Percentiles rank a stretch among this genome's conserved stretches.
phyloP scores from a whole-genome alignment of 1,284 basidiomycete species.

The Ceratobasidium sp. region DNA sequence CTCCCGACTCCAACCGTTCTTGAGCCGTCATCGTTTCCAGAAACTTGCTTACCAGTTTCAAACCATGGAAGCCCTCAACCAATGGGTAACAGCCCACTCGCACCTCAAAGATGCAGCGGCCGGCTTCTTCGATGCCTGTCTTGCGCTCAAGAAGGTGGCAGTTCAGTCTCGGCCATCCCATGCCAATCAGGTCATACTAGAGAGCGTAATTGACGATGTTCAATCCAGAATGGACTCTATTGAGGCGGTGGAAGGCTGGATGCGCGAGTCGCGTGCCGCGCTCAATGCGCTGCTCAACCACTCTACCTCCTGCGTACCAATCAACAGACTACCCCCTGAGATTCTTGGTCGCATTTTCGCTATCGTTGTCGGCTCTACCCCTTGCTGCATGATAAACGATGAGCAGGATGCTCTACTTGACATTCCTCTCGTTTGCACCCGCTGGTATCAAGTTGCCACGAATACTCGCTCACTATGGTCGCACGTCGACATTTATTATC shows the following conservation, averaged over 20 bases:
- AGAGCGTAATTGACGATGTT: not conserved
- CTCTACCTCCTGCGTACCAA: not conserved
- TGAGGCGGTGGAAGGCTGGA: too few relatives aligned
- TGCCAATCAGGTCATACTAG: not conserved
- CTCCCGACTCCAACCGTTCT: too few relatives aligned
- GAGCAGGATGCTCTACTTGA: too few relatives aligned
- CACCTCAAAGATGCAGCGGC: not conserved
- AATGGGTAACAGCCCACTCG: not conserved
- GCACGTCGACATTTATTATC: too few relatives aligned
- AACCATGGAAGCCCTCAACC: not conserved
- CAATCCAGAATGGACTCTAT: not conserved
- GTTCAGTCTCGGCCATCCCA: not conserved
- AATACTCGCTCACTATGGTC: too few relatives aligned
- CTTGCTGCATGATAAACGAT: not conserved
- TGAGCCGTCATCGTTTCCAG: too few relatives aligned
- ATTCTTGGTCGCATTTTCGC: not conserved
- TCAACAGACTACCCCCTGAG: not conserved
- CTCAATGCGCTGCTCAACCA: not conserved
- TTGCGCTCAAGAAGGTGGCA: not conserved
- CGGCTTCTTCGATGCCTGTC: not conserved
- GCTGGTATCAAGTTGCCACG: too few relatives aligned
- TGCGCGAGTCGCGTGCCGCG: not conserved
- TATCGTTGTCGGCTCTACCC: not conserved
- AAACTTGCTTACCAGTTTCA: too few relatives aligned
- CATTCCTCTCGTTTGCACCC: too few relatives aligned